Evolutionary conservation across 768 basidiomycete species (phyloP), one percentile per base, ranked within the genome.

Genomic region (Lactarius deliciosus): DNA sequence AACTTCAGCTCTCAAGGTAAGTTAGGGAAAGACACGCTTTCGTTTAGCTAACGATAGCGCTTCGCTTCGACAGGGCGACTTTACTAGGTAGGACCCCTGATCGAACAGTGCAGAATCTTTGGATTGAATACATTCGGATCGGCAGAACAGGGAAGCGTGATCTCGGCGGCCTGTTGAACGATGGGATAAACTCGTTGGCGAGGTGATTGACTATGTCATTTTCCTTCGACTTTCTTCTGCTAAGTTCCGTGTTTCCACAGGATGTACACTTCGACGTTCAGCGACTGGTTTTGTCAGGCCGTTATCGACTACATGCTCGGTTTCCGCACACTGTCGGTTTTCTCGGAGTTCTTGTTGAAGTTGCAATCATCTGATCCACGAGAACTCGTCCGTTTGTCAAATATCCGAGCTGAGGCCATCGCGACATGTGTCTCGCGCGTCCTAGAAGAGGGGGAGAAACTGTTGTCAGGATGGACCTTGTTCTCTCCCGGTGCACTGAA

Each of bases 221-320:
- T n/a, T 40, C 55, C 18, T 22, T 47, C 53, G 22, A 20, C 54
- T 40, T 43, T 11, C 60, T 4, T 65, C 54, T 43, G 57, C 68
- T 65, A 47, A 45, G 38, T 32, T 63, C 47, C 25, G 25, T 10
- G 10, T 43, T 36, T 40, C 30, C n/a, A n/a, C 40, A 90, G 92
- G 72, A 89, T 94, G 88, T 94, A 89, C 77, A 90, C 90, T 11
- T 89, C 92, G 22, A 90, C 92, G 1, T 94, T 94, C 74, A 88
- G 90, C 70, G 97, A 99, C 77, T 99, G 94, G 90, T 99, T 98
- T 77, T 88, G 85, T 64, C 97, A 99, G 78, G 94, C 96, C 0
- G 94, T 96, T 55, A 95, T 98, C 71, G 92, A 94, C 76, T 96
- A 87, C 72, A 86, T 91, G 81, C 86, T 96, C 60, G 96, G 94